phyloP scores from a whole-genome alignment of 179 eudicot genomes.

The Spinacia oleracea region DNA sequence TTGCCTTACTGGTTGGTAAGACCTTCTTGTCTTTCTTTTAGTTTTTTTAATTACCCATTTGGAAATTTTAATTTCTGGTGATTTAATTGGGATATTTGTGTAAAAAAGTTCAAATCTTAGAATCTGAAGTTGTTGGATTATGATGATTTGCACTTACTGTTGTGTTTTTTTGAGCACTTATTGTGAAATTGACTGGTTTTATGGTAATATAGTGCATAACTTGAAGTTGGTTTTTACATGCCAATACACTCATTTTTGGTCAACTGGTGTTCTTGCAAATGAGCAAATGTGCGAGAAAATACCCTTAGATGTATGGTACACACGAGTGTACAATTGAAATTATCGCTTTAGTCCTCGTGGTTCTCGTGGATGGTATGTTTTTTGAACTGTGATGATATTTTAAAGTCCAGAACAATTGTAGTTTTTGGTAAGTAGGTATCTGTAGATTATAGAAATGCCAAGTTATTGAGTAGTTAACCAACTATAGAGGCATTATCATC shows the following conservation, averaged over 20 bases:
- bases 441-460: neutral
- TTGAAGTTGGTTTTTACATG: neutral
- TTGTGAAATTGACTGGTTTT: neutral
- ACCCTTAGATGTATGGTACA: neutral
- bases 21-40: neutral
- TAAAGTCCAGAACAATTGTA: neutral
- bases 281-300: neutral
- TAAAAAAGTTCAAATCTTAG: neutral
- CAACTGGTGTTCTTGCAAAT: neutral
- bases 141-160: neutral
- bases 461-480: neutral
- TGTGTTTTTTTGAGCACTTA: neutral
- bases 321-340: neutral
- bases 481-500: neutral
- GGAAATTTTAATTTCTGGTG: neutral
- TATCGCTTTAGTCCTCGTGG: neutral
- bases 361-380: neutral
- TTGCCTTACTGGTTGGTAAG: conserved; percentile 78
- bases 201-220: neutral
- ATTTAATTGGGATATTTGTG: neutral
- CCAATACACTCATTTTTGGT: neutral
- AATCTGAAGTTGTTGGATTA: neutral
- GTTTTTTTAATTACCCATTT: conserved; percentile 6
- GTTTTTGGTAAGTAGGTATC: neutral
- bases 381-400: neutral